Evolutionary conservation across 169 alveolate species (phyloP).

Genomic region (Theileria parva): DNA sequence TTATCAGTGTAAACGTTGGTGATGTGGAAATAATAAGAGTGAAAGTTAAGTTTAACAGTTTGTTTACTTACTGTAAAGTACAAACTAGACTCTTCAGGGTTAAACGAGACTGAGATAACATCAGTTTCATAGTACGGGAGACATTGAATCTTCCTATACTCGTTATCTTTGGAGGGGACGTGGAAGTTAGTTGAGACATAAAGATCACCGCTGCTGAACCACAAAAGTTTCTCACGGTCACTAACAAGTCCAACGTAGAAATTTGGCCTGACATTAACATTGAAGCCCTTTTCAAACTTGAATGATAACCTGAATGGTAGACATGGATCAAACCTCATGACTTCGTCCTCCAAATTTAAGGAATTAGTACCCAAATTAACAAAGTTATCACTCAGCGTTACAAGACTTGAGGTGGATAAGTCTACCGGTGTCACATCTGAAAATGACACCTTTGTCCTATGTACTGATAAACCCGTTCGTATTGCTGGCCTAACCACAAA

Average conservation of each 20-base stretch:
- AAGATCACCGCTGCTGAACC: constrained; percentile 8
- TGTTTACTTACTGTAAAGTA: background rate
- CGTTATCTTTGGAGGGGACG: background rate
- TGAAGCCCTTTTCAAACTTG: constrained; percentile 15
- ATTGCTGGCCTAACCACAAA: constrained; percentile 7
- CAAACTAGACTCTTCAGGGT: constrained; percentile 7
- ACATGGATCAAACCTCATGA: constrained; percentile 12
- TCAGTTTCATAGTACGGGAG: background rate
- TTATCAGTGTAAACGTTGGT: constrained; percentile 1
- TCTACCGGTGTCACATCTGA: background rate
- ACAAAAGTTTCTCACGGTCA: background rate
- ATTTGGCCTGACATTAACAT: background rate
- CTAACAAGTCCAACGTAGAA: constrained; percentile 11
- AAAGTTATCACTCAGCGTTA: background rate
- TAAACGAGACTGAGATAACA: background rate
- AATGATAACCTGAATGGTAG: constrained; percentile 5
- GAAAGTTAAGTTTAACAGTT: background rate
- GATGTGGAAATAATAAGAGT: background rate
- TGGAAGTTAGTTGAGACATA: constrained; percentile 2
- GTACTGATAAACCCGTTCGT: constrained; percentile 15
- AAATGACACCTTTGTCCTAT: background rate
- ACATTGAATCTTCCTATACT: constrained; percentile 6
- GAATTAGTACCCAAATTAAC: background rate
- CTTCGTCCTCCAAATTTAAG: background rate
- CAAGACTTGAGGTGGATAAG: background rate